Conservation (phyloP, 2,329 filamentous ascomycete genomes). For the Fusarium sp. region DNA sequence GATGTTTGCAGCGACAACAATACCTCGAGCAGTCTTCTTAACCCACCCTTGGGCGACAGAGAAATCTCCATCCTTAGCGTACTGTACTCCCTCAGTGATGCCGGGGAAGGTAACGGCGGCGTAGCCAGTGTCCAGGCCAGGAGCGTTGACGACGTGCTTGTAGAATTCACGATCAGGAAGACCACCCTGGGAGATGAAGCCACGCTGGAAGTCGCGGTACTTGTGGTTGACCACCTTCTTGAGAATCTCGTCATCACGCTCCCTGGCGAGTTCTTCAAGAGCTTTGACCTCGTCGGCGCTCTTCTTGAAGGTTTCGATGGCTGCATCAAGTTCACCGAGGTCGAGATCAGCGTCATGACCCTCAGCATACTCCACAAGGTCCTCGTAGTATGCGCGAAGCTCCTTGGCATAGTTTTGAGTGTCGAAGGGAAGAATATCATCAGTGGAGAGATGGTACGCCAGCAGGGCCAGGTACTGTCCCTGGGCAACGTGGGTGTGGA, state of each 20-base stretch:
- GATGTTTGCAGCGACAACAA: slow-evolving; percentile 54
- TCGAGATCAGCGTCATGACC: slow-evolving; percentile 54
- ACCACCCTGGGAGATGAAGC: slow-evolving; percentile 63
- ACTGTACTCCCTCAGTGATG: slow-evolving; percentile 75
- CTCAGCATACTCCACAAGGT: slow-evolving; percentile 53
- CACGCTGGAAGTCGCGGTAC: slow-evolving; percentile 63
- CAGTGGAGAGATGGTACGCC: slow-evolving; percentile 56
- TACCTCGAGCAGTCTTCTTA: slow-evolving; percentile 53
- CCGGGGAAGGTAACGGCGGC: slow-evolving; percentile 63
- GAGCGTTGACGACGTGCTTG: slow-evolving; percentile 62
- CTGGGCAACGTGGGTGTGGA: slow-evolving; percentile 70
- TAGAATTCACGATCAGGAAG: slow-evolving; percentile 61
- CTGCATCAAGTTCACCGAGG: slow-evolving; percentile 54
- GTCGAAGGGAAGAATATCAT: slow-evolving; percentile 57
- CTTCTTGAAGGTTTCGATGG: slow-evolving; percentile 55
- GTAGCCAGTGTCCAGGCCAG: slow-evolving; percentile 62
- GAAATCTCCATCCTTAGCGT: slow-evolving; percentile 54
- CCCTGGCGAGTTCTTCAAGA: slow-evolving; percentile 50
- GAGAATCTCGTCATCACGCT: slow-evolving; percentile 48
- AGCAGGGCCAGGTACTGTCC: slow-evolving; percentile 62
- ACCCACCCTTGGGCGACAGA: slow-evolving; percentile 54
- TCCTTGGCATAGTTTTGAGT: slow-evolving; percentile 58
- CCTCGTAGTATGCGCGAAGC: slow-evolving; percentile 56
- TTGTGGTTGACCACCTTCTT: slow-evolving; percentile 60
- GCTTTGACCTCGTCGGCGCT: slow-evolving; percentile 52